Base-by-base conservation (phyloP, 2,329 filamentous ascomycete species). In the Leptographium radiaticola region DNA sequence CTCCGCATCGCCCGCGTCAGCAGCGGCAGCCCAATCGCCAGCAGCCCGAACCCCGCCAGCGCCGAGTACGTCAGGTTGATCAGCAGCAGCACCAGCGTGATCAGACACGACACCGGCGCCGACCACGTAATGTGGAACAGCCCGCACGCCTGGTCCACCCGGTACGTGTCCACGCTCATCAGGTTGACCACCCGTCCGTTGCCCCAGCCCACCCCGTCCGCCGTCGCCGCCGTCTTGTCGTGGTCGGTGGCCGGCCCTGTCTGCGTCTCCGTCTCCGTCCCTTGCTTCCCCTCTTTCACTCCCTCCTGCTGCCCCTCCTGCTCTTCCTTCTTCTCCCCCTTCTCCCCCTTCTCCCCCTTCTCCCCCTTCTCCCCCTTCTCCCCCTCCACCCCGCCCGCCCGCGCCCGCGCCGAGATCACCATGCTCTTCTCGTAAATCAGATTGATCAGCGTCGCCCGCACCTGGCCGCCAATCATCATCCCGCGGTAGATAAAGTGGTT, bases 161-260 rank as follows among this genome's bases (percentile, higher is more conserved):
- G 88, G 67, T 95, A 94, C 0, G 90, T 94, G 65, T 97, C 91
- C 46, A 93, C 89, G 57, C 88, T 91, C 90, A 97, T 96, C 61
- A 97, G 66, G 60, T 94, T 95, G 64, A 93, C 82, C 52, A 97
- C 88, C 58, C 89, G 82, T 25, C 93, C 93, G 62, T 96, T 97
- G 55, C 84, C 84, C 91, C 91, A 97, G 30, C 91, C 93, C 25
- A 80, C 74, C 3, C 85, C 87, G 62, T 93, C 86, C 5, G 80
- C 47, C 2, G 47, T 4, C 16, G 18, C 72, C 70, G 30, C 64
- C 67, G 25, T 71, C 67, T 49, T 71, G 36, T 66, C 16, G 12
- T 49, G 43, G 4, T 15, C 68, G 63, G 20, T 47, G 52, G 52
- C 67, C 30, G 45, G 66, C 51, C 68, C 25, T 5, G 25, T 25